Evolutionary conservation across 306 rosid genomes (phyloP).

Genomic region (Cicer pinnatifidum): DNA sequence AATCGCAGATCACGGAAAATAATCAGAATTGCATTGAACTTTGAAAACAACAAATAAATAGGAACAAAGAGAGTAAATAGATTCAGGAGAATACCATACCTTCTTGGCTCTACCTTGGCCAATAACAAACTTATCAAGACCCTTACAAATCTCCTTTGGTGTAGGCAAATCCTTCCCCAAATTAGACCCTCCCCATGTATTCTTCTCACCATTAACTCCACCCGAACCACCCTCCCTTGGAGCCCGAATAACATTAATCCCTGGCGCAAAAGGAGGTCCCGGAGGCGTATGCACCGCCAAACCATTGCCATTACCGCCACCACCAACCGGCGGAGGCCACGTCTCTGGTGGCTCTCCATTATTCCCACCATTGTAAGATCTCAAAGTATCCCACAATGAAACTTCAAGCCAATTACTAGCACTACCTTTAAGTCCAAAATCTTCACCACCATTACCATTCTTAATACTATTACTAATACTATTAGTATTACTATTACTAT

Average conservation of each 20-base stretch:
- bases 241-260: constrained; percentile 71
- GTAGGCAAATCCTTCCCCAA: constrained; percentile 91
- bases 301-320: constrained; percentile 55
- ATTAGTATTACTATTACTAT: constrained; percentile 37
- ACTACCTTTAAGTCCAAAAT: constrained; percentile 34
- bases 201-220: constrained; percentile 57
- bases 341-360: constrained; percentile 73
- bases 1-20: no score
- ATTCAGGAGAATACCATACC: constrained; percentile 49
- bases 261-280: constrained; percentile 88
- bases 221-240: constrained; percentile 51
- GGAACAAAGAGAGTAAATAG: background rate
- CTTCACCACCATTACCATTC: constrained; percentile 44
- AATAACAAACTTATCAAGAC: constrained; percentile 91
- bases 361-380: constrained; percentile 47
- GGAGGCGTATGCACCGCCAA: constrained; percentile 91
- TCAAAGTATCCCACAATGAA: constrained; percentile 67
- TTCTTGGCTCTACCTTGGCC: constrained; percentile 93
- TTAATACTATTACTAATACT: constrained; percentile 41
- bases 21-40: no score
- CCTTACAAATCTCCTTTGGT: constrained; percentile 90
- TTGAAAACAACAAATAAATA: no score
- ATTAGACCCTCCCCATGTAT: constrained; percentile 89
- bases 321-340: constrained; percentile 65
- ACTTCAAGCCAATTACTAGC: constrained; percentile 53